Evolutionary conservation across 2,329 filamentous ascomycete genomes (phyloP).

Genomic region (Emergomyces pasteurianus): DNA sequence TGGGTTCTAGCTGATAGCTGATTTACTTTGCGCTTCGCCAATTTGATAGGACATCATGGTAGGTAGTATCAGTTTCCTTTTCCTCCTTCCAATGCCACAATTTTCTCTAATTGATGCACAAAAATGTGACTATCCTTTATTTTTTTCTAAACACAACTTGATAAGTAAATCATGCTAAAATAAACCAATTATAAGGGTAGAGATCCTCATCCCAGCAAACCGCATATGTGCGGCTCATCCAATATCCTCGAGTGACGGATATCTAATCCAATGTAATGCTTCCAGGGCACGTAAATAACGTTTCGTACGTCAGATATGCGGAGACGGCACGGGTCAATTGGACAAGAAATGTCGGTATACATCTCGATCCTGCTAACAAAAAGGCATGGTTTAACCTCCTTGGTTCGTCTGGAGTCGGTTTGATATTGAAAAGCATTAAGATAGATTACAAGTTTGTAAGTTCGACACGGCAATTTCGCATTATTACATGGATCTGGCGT

Average conservation of each 20-base stretch:
- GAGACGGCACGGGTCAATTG: conserved; percentile 73
- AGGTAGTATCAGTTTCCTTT: conserved; percentile 12
- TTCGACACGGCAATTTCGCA: conserved; percentile 11
- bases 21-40: conserved; percentile 7
- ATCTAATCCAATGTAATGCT: conserved; percentile 8
- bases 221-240: not conserved
- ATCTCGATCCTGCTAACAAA: conserved; percentile 49
- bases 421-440: conserved; percentile 70
- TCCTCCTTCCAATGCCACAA: not conserved
- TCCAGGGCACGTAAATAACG: conserved; percentile 73
- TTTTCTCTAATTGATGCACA: not conserved
- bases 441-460: conserved; percentile 80
- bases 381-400: conserved; percentile 58
- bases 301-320: conserved; percentile 70
- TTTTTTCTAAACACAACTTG: not conserved
- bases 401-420: conserved; percentile 52
- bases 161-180: not conserved
- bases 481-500: not conserved
- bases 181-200: conserved; percentile 2
- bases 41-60: conserved; percentile 35
- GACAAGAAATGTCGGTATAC: conserved; percentile 55
- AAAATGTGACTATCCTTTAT: not conserved
- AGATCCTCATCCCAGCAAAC: not conserved
- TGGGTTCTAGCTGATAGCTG: conserved; percentile 8
- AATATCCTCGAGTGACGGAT: not conserved